A percentile compares a stretch with the other conserved stretches of the same genome.
Conservation (phyloP, 148 eudicot species). For the Rhododendron simsii region DNA sequence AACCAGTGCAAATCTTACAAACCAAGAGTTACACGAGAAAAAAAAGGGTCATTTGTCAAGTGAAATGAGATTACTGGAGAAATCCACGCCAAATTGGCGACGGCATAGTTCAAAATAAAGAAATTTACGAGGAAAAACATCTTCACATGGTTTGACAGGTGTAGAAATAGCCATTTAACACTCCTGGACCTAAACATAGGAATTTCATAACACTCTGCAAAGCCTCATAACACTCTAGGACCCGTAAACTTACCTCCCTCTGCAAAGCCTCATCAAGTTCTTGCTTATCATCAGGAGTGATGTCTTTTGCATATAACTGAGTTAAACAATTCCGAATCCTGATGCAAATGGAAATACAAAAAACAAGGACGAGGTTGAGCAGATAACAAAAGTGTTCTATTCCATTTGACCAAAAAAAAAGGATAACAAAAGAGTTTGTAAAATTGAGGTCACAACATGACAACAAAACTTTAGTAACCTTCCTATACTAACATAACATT, state of each 20-base stretch:
- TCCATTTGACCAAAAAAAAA: too few species aligned
- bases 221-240: too few species aligned
- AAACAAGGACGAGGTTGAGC: background rate
- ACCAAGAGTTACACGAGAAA: too few species aligned
- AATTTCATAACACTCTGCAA: too few species aligned
- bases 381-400: background rate
- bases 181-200: background rate
- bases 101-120: background rate
- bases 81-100: background rate
- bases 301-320: slow-evolving; percentile 84
- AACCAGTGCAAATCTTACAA: background rate
- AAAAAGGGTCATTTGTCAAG: background rate
- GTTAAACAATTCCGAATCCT: slow-evolving; percentile 89
- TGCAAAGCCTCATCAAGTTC: slow-evolving; percentile 97
- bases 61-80: background rate
- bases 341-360: slow-evolving; percentile 8
- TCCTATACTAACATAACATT: background rate
- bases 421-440: background rate
- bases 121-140: background rate
- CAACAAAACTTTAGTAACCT: background rate
- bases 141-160: background rate
- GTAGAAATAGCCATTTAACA: background rate
- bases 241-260: slow-evolving; percentile 58
- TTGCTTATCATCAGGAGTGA: slow-evolving; percentile 91
- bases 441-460: background rate